Conservation (phyloP, 768 basidiomycete species). For the Lenzites betulinus region DNA sequence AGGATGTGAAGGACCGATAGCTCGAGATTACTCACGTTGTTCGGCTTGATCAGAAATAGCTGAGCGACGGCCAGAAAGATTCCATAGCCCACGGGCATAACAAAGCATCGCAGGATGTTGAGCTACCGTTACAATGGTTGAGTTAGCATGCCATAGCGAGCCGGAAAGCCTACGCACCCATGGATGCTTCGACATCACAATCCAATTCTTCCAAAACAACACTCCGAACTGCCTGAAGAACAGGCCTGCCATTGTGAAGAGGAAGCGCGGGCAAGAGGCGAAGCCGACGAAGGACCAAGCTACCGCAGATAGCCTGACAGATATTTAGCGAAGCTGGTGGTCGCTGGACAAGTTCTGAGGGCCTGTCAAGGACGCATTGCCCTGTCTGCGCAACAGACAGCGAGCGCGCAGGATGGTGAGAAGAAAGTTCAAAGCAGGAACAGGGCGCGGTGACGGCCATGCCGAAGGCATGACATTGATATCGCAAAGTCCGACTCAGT, state of each 20-base stretch:
- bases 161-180: conserved; percentile 49
- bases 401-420: not conserved
- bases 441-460: not conserved
- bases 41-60: conserved; percentile 56
- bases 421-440: not conserved
- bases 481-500: too few relatives aligned
- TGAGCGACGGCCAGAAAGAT: conserved; percentile 68
- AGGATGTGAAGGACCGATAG: not conserved
- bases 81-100: conserved; percentile 67
- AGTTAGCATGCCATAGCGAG: too few relatives aligned
- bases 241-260: conserved; percentile 24
- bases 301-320: too few relatives aligned
- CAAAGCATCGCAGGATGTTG: conserved; percentile 60
- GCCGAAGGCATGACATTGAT: not conserved
- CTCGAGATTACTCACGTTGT: conserved; percentile 49
- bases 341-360: not conserved
- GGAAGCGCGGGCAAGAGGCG: not conserved
- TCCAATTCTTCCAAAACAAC: conserved; percentile 75
- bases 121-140: conserved; percentile 38
- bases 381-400: not conserved
- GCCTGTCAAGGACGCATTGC: conserved; percentile 8
- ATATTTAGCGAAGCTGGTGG: not conserved
- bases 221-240: conserved; percentile 65
- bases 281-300: not conserved
- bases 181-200: conserved; percentile 65